A percentile compares a stretch with the other conserved stretches of the same genome.
These are phyloP conservation scores for Suhomyces emberorum DNA, from an alignment of 805 yeast species.

Conservation along the genomic window DNA sequence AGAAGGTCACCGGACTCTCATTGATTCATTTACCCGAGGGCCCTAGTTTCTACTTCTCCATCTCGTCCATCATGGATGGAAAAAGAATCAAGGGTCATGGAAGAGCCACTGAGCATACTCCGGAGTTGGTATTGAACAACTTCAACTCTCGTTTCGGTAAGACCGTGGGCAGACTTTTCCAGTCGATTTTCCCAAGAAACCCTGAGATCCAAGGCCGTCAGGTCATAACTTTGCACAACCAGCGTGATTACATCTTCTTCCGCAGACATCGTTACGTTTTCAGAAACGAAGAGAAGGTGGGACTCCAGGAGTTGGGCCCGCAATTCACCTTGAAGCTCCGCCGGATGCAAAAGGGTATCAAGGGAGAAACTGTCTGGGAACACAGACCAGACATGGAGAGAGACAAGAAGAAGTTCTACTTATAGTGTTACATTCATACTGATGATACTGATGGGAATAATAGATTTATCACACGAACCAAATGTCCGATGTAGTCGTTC, in stretches of 20 bases:
- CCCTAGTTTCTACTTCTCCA: slow-evolving; percentile 88
- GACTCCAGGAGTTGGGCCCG: slow-evolving; percentile 94
- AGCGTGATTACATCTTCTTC: slow-evolving; percentile 92
- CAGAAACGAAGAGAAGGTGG: slow-evolving; percentile 86
- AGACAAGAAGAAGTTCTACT: slow-evolving; percentile 87
- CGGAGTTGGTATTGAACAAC: slow-evolving; percentile 88
- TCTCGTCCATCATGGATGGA: slow-evolving; percentile 73
- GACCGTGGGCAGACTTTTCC: slow-evolving; percentile 89
- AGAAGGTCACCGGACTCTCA: slow-evolving; percentile 85
- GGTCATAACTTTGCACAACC: slow-evolving; percentile 93
- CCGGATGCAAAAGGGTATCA: slow-evolving; percentile 86
- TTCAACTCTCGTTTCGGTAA: slow-evolving; percentile 90
- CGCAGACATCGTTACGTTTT: slow-evolving; percentile 92
- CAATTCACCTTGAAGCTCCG: slow-evolving; percentile 89
- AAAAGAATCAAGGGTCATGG: slow-evolving; percentile 85
- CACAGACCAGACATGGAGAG: slow-evolving; percentile 95
- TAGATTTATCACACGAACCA: too few relatives aligned
- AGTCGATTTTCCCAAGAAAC: slow-evolving; percentile 83
- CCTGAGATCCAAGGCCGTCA: slow-evolving; percentile 96
- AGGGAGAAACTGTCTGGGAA: slow-evolving; percentile 94
- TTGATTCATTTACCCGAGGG: slow-evolving; percentile 93
- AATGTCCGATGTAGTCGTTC: too few relatives aligned
- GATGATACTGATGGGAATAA: too few relatives aligned
- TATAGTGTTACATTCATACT: too few relatives aligned
- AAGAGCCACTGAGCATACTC: slow-evolving; percentile 82